Evolutionary conservation across 2,329 filamentous ascomycete species (phyloP).

Genomic region (Eurotiales sp.): DNA sequence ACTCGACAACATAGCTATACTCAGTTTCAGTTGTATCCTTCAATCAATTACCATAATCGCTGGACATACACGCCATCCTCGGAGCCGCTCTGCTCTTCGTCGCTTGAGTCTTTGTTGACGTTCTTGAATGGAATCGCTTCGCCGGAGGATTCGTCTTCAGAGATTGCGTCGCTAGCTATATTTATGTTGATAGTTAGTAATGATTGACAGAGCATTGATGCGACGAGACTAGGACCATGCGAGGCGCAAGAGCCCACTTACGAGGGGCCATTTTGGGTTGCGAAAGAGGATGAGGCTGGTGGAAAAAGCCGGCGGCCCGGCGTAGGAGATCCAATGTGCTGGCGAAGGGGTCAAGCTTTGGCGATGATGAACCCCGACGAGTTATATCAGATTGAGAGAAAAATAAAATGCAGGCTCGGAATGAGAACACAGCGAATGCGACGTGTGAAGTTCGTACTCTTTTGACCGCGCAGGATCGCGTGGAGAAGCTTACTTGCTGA

Average conservation of each 20-base stretch:
- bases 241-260: constrained; percentile 27
- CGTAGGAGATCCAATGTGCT: constrained; percentile 13
- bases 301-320: constrained; percentile 3
- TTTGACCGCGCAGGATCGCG: constrained; percentile 20
- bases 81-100: constrained; percentile 30
- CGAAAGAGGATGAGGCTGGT: constrained; percentile 13
- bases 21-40: background rate
- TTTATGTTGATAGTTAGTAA: background rate
- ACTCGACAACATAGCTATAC: constrained; percentile 39
- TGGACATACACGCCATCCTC: constrained; percentile 14
- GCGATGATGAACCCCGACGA: too few species aligned
- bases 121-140: constrained; percentile 35
- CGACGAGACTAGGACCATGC: background rate
- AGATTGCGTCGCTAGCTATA: constrained; percentile 30
- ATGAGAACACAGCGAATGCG: too few species aligned
- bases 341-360: background rate
- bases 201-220: background rate
- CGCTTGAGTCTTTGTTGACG: constrained; percentile 20
- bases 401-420: too few species aligned
- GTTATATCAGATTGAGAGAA: too few species aligned
- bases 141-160: constrained; percentile 34
- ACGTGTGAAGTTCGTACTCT: too few species aligned
- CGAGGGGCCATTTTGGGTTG: constrained; percentile 38
- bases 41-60: background rate
- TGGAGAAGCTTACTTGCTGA: constrained; percentile 13